Conservation (phyloP, 495 filamentous ascomycete species). For the Jackrogersella minutella region DNA sequence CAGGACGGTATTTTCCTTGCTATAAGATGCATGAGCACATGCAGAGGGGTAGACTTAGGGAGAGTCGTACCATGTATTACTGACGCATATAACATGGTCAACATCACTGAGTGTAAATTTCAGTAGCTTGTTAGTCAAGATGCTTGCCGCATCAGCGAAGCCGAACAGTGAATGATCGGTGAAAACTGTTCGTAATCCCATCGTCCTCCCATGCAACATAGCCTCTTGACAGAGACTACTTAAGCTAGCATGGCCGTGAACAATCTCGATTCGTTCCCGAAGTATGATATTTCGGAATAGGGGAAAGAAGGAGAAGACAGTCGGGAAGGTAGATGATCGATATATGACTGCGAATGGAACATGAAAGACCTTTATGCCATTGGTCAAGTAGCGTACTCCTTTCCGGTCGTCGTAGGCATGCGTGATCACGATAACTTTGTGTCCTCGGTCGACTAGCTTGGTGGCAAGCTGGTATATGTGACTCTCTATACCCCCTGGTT, state of each 20-base stretch:
- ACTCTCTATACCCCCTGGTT: conserved; percentile 94
- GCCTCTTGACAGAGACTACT: conserved; percentile 94
- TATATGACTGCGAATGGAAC: conserved; percentile 96
- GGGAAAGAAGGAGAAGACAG: conserved; percentile 98
- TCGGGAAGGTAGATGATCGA: conserved; percentile 92
- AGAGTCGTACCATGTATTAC: conserved; percentile 88
- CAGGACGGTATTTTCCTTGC: conserved; percentile 98
- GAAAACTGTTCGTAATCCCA: conserved; percentile 94
- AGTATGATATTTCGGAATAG: conserved; percentile 95
- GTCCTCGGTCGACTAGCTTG: conserved; percentile 94
- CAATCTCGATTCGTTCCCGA: conserved; percentile 92
- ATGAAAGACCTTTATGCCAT: conserved; percentile 97
- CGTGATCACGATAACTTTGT: conserved; percentile 98
- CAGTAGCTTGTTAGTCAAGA: conserved; percentile 93
- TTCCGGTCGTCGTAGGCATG: conserved; percentile 93
- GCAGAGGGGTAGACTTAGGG: not conserved
- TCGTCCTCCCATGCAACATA: conserved; percentile 93
- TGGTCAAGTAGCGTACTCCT: conserved; percentile 95
- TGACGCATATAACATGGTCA: conserved; percentile 97
- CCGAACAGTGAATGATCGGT: conserved; percentile 98
- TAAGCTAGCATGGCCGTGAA: conserved; percentile 93
- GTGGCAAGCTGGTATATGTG: conserved; percentile 98
- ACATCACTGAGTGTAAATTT: conserved; percentile 97
- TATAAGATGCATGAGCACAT: conserved; percentile 11
- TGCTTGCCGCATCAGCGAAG: conserved; percentile 95